Percentiles rank a stretch among this genome's conserved stretches.
These are phyloP conservation scores for Chalciporus piperatoides DNA, from an alignment of 1,284 basidiomycete species.

Conservation along the genomic window DNA sequence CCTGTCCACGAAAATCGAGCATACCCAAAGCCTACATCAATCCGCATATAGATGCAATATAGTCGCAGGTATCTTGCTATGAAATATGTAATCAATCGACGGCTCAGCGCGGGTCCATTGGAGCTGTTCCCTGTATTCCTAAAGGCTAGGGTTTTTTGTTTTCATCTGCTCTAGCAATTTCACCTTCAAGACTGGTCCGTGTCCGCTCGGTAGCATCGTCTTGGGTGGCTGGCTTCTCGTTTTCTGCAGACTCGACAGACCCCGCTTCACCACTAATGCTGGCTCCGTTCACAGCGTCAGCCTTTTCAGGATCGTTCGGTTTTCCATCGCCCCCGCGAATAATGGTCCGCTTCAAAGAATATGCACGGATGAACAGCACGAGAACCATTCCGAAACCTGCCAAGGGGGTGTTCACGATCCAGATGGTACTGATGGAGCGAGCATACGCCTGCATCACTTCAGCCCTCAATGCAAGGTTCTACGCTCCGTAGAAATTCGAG, in stretches of 20 bases:
- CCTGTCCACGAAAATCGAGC: too few species aligned
- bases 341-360: slow-evolving; percentile 54
- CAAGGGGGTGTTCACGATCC: slow-evolving; percentile 67
- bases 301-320: slow-evolving; percentile 18
- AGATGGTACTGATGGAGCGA: slow-evolving; percentile 64
- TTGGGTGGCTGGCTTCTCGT: not conserved
- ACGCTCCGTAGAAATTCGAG: not conserved
- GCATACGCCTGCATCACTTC: slow-evolving; percentile 69
- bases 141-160: not conserved
- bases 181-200: not conserved
- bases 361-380: slow-evolving; percentile 54
- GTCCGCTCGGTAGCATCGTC: slow-evolving; percentile 8
- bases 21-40: too few species aligned
- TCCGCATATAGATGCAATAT: not conserved
- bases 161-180: slow-evolving; percentile 2
- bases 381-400: slow-evolving; percentile 55
- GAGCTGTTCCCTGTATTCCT: not conserved
- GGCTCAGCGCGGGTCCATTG: too few species aligned
- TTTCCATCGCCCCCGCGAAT: slow-evolving; percentile 41
- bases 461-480: slow-evolving; percentile 47
- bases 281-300: not conserved
- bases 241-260: not conserved
- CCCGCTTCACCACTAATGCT: not conserved
- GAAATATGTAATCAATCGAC: not conserved
- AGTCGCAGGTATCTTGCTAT: not conserved